A percentile compares a stretch with the other conserved stretches of the same genome.
Evolutionary conservation across 768 basidiomycete species (phyloP).

Genomic region (Lentinula raphanica): DNA sequence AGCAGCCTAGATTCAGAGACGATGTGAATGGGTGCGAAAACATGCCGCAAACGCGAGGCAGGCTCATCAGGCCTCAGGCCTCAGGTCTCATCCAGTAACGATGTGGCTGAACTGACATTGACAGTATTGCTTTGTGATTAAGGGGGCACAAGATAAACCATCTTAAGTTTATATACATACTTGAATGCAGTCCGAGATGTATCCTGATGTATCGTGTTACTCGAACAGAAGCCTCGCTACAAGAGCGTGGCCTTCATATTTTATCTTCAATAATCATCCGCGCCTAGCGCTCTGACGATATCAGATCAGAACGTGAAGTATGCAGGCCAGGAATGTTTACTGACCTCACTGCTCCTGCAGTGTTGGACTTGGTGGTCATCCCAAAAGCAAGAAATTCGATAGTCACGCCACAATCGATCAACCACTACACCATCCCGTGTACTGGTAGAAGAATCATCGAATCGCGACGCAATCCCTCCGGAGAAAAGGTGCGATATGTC

Average conservation of each 20-base stretch:
- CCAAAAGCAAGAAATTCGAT: constrained; percentile 56
- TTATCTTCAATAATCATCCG: not conserved
- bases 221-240: not conserved
- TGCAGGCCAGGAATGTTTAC: not conserved
- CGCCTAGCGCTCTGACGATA: not conserved
- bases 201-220: not conserved
- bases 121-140: not conserved
- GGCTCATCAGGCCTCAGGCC: no score
- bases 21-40: not conserved
- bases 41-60: constrained; percentile 6
- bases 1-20: not conserved
- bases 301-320: not conserved
- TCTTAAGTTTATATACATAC: no score
- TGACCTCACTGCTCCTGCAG: not conserved
- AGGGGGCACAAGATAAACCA: not conserved
- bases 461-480: constrained; percentile 25
- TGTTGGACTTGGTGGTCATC: constrained; percentile 34
- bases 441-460: constrained; percentile 27
- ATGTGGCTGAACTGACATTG: not conserved
- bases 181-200: not conserved
- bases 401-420: constrained; percentile 63
- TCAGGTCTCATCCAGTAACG: not conserved
- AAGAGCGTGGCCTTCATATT: not conserved
- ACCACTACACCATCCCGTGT: constrained; percentile 53
- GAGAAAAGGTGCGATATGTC: constrained; percentile 57